Evolutionary conservation across 345 rosid species (phyloP).

Genomic region (Cardamine chenopodiifolia): DNA sequence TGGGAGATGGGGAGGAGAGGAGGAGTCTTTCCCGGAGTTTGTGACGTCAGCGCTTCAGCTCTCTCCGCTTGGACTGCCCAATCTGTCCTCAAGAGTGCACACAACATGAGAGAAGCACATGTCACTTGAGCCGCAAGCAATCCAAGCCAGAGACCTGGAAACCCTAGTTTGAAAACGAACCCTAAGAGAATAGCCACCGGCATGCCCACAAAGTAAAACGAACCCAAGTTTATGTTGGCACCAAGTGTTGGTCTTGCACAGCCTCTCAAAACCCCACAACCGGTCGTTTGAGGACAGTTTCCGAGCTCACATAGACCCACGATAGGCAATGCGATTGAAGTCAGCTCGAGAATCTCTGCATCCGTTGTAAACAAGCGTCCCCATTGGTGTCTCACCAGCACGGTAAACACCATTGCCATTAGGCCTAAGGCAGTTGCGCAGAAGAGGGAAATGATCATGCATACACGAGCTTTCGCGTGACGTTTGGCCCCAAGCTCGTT

Average conservation of each 20-base stretch:
- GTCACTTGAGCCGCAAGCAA: conserved; percentile 93
- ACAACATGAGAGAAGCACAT: conserved; percentile 78
- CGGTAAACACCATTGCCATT: conserved; percentile 68
- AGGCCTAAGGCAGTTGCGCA: conserved; percentile 67
- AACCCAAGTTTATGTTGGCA: conserved; percentile 91
- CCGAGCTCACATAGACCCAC: conserved; percentile 94
- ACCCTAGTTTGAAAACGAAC: conserved; percentile 71
- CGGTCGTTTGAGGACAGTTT: conserved; percentile 94
- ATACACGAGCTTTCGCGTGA: conserved; percentile 75
- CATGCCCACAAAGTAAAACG: conserved; percentile 91
- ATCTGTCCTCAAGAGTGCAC: conserved; percentile 67
- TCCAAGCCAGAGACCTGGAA: conserved; percentile 86
- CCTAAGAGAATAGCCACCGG: conserved; percentile 77
- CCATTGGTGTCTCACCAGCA: conserved; percentile 79
- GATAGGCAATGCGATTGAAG: conserved; percentile 82
- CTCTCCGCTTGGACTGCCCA: conserved; percentile 72
- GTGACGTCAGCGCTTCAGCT: conserved; percentile 70
- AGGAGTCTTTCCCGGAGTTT: conserved; percentile 26
- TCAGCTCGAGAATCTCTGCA: conserved; percentile 68
- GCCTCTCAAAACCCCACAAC: conserved; percentile 89
- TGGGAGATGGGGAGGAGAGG: conserved; percentile 35
- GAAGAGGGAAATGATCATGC: conserved; percentile 70
- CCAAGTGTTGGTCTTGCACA: conserved; percentile 87
- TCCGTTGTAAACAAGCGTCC: conserved; percentile 79
- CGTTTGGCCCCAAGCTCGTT: conserved; percentile 91